A percentile compares a stretch with the other conserved stretches of the same genome.
These are phyloP conservation scores for Termitomyces sp. DNA, from an alignment of 768 basidiomycete genomes.

Conservation along the genomic window DNA sequence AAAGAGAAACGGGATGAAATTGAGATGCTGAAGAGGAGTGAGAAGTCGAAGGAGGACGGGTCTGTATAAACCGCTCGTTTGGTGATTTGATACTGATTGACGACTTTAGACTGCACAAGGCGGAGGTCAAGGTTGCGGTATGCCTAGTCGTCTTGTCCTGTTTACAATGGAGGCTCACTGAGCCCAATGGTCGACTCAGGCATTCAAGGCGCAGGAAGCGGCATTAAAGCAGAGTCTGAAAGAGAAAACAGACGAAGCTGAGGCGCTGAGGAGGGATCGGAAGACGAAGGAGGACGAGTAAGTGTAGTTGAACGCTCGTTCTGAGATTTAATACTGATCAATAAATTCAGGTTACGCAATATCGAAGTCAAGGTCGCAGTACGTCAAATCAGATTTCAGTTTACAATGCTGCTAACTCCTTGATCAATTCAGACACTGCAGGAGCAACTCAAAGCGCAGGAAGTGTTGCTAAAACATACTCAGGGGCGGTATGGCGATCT, in stretches of 20 bases:
- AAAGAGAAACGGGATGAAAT: background rate
- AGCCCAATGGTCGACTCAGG: background rate
- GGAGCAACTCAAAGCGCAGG: conserved; percentile 42
- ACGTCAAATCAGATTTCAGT: background rate
- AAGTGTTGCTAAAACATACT: conserved; percentile 37
- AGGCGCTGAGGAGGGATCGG: background rate
- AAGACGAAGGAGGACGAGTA: background rate
- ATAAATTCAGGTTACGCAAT: background rate
- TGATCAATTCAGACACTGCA: conserved; percentile 16
- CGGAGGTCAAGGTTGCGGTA: background rate
- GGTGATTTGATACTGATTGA: background rate
- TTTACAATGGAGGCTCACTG: background rate
- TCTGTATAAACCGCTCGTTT: background rate
- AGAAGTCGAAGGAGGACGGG: background rate
- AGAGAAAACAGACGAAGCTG: background rate
- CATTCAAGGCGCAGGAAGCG: conserved; percentile 41
- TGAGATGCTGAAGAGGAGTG: background rate
- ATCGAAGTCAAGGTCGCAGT: background rate
- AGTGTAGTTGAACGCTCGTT: background rate
- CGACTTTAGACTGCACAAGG: background rate
- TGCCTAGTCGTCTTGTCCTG: background rate
- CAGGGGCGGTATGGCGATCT: conserved; percentile 30
- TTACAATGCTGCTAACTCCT: too few species aligned
- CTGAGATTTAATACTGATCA: background rate
- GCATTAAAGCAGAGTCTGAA: conserved; percentile 34